A percentile compares a stretch with the other conserved stretches of the same genome.
Evolutionary conservation across 2,329 filamentous ascomycete genomes (phyloP).

Genomic region (Ophiostoma perfectum): DNA sequence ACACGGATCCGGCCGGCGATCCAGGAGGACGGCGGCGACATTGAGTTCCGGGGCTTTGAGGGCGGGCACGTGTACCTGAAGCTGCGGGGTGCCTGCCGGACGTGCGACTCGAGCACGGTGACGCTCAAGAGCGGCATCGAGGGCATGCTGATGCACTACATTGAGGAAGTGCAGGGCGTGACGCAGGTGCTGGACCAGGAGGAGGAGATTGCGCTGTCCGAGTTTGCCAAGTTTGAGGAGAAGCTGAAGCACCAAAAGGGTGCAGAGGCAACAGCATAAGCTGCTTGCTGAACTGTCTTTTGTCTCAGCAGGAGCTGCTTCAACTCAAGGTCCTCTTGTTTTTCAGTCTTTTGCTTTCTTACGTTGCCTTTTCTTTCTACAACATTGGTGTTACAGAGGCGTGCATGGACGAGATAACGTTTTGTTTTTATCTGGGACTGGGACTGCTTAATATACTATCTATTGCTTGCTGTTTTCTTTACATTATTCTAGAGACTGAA

Average conservation of each 20-base stretch:
- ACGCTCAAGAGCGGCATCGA: slow-evolving; percentile 97
- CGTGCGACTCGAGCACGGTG: slow-evolving; percentile 93
- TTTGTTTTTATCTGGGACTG: background rate
- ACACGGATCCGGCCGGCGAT: slow-evolving; percentile 92
- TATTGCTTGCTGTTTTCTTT: background rate
- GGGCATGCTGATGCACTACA: slow-evolving; percentile 97
- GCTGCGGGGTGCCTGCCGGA: slow-evolving; percentile 85
- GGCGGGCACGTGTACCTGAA: slow-evolving; percentile 81
- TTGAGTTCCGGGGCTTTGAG: slow-evolving; percentile 88
- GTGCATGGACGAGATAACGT: background rate
- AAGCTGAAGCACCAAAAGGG: slow-evolving; percentile 57
- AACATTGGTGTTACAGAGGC: background rate
- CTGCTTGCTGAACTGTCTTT: background rate
- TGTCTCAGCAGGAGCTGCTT: no score
- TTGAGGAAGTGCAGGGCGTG: slow-evolving; percentile 92
- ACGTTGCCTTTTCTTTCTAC: background rate
- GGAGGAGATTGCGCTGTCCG: slow-evolving; percentile 77
- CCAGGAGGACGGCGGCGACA: slow-evolving; percentile 95
- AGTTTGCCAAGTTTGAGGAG: slow-evolving; percentile 95
- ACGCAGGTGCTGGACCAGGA: slow-evolving; percentile 86
- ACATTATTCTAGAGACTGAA: background rate
- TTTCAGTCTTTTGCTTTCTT: background rate
- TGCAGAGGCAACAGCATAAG: slow-evolving; percentile 29
- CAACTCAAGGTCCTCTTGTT: no score
- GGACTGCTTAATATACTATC: background rate